phyloP scores from a whole-genome alignment of 768 basidiomycete species.

The Sarcomyxa edulis region DNA sequence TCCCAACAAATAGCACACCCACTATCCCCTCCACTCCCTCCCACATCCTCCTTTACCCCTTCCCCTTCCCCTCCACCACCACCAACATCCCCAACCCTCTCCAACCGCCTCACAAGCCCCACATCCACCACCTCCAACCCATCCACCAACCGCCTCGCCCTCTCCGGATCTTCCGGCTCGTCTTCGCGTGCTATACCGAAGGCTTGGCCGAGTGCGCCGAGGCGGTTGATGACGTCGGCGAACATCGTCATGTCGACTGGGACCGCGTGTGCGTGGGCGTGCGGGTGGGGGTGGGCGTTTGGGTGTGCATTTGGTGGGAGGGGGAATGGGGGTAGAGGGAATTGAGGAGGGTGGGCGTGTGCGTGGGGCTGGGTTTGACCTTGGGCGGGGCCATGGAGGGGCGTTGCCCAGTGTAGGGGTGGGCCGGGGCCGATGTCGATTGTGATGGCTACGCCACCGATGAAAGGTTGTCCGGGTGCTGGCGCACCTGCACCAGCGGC shows the following conservation, averaged over 20 bases:
- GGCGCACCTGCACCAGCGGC: neutral
- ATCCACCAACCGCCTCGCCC: slow-evolving; percentile 56
- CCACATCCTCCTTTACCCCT: slow-evolving; percentile 11
- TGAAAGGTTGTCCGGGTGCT: slow-evolving; percentile 2
- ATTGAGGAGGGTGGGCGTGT: neutral
- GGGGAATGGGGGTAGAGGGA: too few relatives aligned
- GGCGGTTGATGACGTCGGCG: slow-evolving; percentile 3
- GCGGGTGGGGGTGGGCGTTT: too few relatives aligned
- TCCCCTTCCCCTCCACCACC: too few relatives aligned
- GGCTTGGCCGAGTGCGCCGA: slow-evolving; percentile 15
- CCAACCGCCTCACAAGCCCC: slow-evolving; percentile 62
- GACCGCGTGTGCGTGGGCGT: neutral
- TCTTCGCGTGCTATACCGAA: slow-evolving; percentile 21
- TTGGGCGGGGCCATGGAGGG: neutral
- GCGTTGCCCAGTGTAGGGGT: neutral
- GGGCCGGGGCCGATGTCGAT: slow-evolving; percentile 6
- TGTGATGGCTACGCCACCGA: slow-evolving; percentile 13
- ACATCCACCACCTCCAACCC: slow-evolving; percentile 63
- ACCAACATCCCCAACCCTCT: slow-evolving; percentile 37
- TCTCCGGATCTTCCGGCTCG: slow-evolving; percentile 59
- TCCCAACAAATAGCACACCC: slow-evolving; percentile 81
- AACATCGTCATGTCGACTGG: slow-evolving; percentile 3
- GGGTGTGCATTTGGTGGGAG: too few relatives aligned
- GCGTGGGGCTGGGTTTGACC: neutral
- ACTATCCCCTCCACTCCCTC: slow-evolving; percentile 19